A percentile compares a stretch with the other conserved stretches of the same genome.
These are phyloP conservation scores for Euphorbia corollata DNA, from an alignment of 441 rosid genomes.

Conservation along the genomic window DNA sequence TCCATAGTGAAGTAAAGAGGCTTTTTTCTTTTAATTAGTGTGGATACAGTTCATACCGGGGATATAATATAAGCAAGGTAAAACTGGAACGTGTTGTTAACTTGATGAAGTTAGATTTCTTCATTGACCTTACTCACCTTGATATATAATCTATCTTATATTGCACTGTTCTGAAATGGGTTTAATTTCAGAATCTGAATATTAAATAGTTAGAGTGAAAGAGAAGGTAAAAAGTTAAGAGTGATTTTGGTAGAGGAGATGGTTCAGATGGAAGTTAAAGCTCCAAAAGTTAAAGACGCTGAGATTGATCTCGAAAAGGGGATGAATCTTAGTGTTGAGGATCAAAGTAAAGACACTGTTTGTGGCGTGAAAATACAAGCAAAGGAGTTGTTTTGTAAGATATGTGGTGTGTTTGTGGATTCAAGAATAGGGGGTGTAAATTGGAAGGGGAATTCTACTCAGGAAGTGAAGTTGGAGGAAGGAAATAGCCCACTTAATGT, in stretches of 20 bases:
- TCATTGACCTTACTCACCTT: slow-evolving; percentile 15
- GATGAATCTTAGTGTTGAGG: slow-evolving; percentile 26
- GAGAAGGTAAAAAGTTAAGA: slow-evolving; percentile 9
- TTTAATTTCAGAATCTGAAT: slow-evolving; percentile 17
- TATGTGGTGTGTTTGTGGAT: slow-evolving; percentile 28
- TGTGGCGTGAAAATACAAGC: slow-evolving; percentile 28
- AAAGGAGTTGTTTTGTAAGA: slow-evolving; percentile 29
- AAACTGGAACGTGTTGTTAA: slow-evolving; percentile 20
- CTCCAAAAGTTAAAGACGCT: slow-evolving; percentile 27
- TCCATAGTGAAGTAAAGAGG: neutral
- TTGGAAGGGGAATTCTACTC: too few species aligned
- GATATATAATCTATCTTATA: slow-evolving; percentile 8
- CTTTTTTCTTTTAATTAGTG: neutral
- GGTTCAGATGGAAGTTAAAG: slow-evolving; percentile 27
- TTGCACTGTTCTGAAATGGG: slow-evolving; percentile 19
- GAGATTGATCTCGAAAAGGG: slow-evolving; percentile 72
- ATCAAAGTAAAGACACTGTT: slow-evolving; percentile 18
- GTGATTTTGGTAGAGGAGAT: slow-evolving; percentile 15
- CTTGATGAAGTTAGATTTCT: slow-evolving; percentile 23
- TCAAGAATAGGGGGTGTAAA: slow-evolving; percentile 17
- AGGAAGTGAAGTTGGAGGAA: slow-evolving; percentile 24
- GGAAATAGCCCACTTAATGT: too few species aligned
- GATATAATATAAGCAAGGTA: slow-evolving; percentile 14
- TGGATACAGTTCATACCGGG: slow-evolving; percentile 15
- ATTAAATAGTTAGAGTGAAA: too few species aligned